Percentiles rank a stretch among this genome's conserved stretches.
Evolutionary conservation across 2,329 filamentous ascomycete species (phyloP).

Genomic region (Alternaria triticimaculans): DNA sequence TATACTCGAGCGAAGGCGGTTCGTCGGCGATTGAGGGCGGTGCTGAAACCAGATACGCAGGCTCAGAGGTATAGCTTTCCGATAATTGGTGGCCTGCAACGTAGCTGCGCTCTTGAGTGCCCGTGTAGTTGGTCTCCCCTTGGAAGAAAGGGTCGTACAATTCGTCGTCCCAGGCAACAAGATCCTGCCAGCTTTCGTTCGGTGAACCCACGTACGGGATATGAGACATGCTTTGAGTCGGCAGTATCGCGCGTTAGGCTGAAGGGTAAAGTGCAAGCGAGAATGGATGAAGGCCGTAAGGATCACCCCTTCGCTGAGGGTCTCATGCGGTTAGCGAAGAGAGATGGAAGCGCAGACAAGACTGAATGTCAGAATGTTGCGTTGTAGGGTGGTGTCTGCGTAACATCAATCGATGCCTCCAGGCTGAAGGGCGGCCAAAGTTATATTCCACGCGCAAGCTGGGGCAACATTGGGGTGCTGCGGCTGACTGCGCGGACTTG

Average conservation of each 20-base stretch:
- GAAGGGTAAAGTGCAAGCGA: background rate
- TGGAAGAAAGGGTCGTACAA: conserved; percentile 38
- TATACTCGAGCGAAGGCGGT: conserved; percentile 36
- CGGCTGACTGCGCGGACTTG: conserved; percentile 21
- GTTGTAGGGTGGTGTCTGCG: conserved; percentile 6
- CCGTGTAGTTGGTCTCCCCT: conserved; percentile 22
- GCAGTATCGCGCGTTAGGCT: background rate
- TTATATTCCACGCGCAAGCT: conserved; percentile 20
- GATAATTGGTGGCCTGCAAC: conserved; percentile 20
- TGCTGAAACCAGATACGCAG: conserved; percentile 28
- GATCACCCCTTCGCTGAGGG: conserved; percentile 14
- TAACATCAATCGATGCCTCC: background rate
- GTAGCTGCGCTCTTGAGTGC: conserved; percentile 15
- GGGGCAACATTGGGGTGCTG: conserved; percentile 11
- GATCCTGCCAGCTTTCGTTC: conserved; percentile 37
- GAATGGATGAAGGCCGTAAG: conserved; percentile 1
- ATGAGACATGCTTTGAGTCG: conserved; percentile 21
- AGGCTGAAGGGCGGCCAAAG: conserved; percentile 19
- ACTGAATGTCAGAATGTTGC: conserved; percentile 2
- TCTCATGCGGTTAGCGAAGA: conserved; percentile 12
- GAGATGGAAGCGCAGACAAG: conserved; percentile 3
- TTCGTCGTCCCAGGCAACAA: conserved; percentile 40
- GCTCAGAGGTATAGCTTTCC: conserved; percentile 33
- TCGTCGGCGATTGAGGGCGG: conserved; percentile 34
- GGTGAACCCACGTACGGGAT: conserved; percentile 22